A percentile compares a stretch with the other conserved stretches of the same genome.
Conservation (phyloP, 306 rosid genomes). For the Gillenia trifoliata region DNA sequence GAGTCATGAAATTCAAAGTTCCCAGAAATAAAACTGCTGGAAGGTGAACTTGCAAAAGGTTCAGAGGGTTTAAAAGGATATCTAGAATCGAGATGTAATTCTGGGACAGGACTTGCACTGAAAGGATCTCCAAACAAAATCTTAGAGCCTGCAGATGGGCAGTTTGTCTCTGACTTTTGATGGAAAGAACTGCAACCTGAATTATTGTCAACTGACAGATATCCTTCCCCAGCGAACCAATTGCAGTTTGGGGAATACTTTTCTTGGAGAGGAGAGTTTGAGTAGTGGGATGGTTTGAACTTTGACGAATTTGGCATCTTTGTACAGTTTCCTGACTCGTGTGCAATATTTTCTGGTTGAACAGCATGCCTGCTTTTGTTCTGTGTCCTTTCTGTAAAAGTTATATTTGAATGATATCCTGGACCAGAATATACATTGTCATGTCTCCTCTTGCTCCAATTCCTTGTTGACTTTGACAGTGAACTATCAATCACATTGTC, state of each 20-base stretch:
- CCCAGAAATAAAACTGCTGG: conserved; percentile 37
- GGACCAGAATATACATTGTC: conserved; percentile 37
- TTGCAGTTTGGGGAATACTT: conserved; percentile 29
- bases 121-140: conserved; percentile 44
- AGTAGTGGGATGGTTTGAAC: conserved; percentile 33
- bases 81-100: conserved; percentile 25
- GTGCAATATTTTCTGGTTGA: conserved; percentile 7
- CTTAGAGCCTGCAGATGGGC: conserved; percentile 35
- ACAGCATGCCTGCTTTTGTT: conserved; percentile 3
- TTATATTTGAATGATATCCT: conserved; percentile 22
- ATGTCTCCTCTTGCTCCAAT: conserved; percentile 39
- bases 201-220: conserved; percentile 33
- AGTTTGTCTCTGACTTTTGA: conserved; percentile 39
- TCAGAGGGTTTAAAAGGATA: conserved; percentile 38
- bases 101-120: conserved; percentile 27
- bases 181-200: conserved; percentile 36
- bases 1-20: conserved; percentile 36
- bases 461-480: conserved; percentile 30
- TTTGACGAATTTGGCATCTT: conserved; percentile 37
- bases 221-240: conserved; percentile 48
- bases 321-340: conserved; percentile 20
- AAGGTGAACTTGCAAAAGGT: conserved; percentile 34
- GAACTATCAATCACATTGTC: conserved; percentile 38
- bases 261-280: conserved; percentile 41
- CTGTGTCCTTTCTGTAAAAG: conserved; percentile 13